These are phyloP conservation scores for Cutaneotrichosporon dermatis DNA, from an alignment of 1,284 basidiomycete species.

Conservation along the genomic window DNA sequence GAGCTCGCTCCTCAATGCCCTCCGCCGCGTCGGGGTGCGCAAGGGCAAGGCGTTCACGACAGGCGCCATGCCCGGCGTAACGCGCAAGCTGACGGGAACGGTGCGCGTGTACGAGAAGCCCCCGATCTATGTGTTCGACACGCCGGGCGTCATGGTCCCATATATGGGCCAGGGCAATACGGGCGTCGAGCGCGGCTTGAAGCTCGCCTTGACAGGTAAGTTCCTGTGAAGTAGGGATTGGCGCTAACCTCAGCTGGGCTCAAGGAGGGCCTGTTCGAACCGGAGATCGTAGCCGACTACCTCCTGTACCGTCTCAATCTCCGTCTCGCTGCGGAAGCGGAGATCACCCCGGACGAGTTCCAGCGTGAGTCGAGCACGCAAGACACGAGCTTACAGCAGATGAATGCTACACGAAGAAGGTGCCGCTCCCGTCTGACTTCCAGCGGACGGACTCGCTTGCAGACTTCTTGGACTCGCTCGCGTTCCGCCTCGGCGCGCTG, in stretches of 20 bases:
- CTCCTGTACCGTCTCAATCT: slow-evolving; percentile 45
- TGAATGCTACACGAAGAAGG: slow-evolving; percentile 58
- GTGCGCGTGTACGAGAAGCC: slow-evolving; percentile 74
- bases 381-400: slow-evolving; percentile 16
- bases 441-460: slow-evolving; percentile 57
- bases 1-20: slow-evolving; percentile 84
- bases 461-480: slow-evolving; percentile 66
- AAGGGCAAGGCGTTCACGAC: slow-evolving; percentile 85
- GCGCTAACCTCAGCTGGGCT: slow-evolving; percentile 39
- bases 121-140: slow-evolving; percentile 88
- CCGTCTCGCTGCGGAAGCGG: slow-evolving; percentile 61
- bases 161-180: slow-evolving; percentile 79
- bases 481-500: slow-evolving; percentile 71
- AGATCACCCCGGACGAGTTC: slow-evolving; percentile 79
- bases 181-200: slow-evolving; percentile 86
- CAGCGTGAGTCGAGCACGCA: slow-evolving; percentile 53
- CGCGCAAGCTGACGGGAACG: slow-evolving; percentile 73
- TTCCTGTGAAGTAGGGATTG: slow-evolving; percentile 72
- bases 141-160: slow-evolving; percentile 94
- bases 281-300: slow-evolving; percentile 78
- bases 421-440: slow-evolving; percentile 53
- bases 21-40: slow-evolving; percentile 80
- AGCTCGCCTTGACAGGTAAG: slow-evolving; percentile 71
- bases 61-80: slow-evolving; percentile 82
- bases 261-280: slow-evolving; percentile 86